Percentiles rank a stretch among this genome's conserved stretches.
phyloP scores from a whole-genome alignment of 352 stramenopile genomes.

The Phytophthora hibernalis region DNA sequence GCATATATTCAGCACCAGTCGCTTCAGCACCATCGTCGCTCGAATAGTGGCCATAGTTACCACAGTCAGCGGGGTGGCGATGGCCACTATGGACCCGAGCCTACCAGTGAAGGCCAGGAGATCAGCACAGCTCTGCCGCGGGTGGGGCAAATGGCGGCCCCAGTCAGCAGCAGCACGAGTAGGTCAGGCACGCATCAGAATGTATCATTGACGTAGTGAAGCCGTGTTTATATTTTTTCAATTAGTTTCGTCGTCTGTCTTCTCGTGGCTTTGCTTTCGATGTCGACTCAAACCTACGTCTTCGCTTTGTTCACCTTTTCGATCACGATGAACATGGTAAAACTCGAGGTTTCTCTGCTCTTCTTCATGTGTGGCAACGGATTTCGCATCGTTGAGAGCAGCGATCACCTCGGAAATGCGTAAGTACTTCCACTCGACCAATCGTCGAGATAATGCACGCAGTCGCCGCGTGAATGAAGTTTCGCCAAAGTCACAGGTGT shows the following conservation, averaged over 20 bases:
- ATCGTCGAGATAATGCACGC: constrained; percentile 20
- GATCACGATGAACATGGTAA: constrained; percentile 51
- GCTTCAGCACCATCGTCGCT: constrained; percentile 18
- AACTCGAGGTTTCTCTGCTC: constrained; percentile 77
- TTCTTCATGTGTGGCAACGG: constrained; percentile 51
- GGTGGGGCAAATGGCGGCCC: background rate
- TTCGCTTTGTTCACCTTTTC: constrained; percentile 1
- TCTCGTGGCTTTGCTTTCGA: background rate
- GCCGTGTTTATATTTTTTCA: constrained; percentile 19
- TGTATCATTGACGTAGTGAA: constrained; percentile 15
- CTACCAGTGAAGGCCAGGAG: constrained; percentile 18
- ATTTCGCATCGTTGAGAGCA: constrained; percentile 33
- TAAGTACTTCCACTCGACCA: constrained; percentile 53
- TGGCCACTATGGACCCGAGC: constrained; percentile 23
- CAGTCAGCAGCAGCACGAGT: constrained; percentile 28
- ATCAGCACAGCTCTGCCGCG: constrained; percentile 7
- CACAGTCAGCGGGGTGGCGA: constrained; percentile 27
- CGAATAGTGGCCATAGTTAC: constrained; percentile 34
- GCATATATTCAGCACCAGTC: constrained; percentile 25
- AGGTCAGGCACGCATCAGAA: constrained; percentile 3
- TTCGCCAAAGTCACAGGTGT: constrained; percentile 44
- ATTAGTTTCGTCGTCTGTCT: background rate
- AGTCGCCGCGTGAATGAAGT: constrained; percentile 54
- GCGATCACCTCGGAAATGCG: constrained; percentile 38
- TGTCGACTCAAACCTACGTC: background rate